Percentiles rank a stretch among this genome's conserved stretches.
phyloP scores from a whole-genome alignment of 495 filamentous ascomycete species.

The Xylaria bambusicola region DNA sequence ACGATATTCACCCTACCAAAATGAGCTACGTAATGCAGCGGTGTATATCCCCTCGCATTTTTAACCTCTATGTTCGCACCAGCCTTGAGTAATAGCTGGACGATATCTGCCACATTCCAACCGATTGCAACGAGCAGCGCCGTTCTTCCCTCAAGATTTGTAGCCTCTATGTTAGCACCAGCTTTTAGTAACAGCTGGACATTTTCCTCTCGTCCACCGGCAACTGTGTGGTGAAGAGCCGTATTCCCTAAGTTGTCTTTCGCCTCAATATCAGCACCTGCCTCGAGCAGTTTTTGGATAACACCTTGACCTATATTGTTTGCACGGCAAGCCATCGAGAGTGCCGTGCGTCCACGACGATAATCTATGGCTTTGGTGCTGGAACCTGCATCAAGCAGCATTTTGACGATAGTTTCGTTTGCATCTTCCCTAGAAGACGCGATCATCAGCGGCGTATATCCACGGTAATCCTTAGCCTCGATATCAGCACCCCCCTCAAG shows the following conservation, averaged over 20 bases:
- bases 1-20: too few relatives aligned
- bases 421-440: too few relatives aligned
- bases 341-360: neutral
- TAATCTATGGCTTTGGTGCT: neutral
- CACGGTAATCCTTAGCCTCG: too few relatives aligned
- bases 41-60: too few relatives aligned
- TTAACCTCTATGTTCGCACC: neutral
- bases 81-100: neutral
- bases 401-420: too few relatives aligned
- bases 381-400: too few relatives aligned
- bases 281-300: neutral
- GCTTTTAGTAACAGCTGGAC: neutral
- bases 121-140: neutral
- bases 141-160: neutral
- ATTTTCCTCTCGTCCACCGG: neutral
- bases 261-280: neutral
- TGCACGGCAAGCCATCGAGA: neutral
- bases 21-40: too few relatives aligned
- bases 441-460: too few relatives aligned
- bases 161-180: neutral
- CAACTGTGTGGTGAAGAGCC: neutral
- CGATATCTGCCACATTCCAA: neutral
- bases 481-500: too few relatives aligned
- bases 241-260: neutral
- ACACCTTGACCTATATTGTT: neutral